These are phyloP conservation scores for Diplocarpon mali DNA, from an alignment of 2,329 filamentous ascomycete species.

Conservation along the genomic window DNA sequence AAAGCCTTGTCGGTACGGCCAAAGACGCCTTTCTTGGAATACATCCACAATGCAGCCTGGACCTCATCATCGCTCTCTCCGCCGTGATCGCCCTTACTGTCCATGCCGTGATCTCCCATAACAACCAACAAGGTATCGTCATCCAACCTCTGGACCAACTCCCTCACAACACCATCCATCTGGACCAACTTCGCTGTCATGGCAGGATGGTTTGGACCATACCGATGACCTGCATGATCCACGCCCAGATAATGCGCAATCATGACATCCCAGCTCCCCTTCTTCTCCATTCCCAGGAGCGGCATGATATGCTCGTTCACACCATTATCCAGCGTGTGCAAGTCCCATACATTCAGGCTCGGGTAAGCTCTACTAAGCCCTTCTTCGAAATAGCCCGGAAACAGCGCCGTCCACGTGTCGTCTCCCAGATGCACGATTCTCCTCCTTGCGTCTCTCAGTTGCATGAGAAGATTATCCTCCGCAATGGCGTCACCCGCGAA, in stretches of 20 bases:
- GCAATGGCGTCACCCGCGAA: slow-evolving; percentile 94
- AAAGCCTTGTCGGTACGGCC: slow-evolving; percentile 58
- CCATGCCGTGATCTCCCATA: slow-evolving; percentile 99
- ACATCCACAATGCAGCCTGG: slow-evolving; percentile 95
- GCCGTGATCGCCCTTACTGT: slow-evolving; percentile 93
- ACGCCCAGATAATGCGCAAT: slow-evolving; percentile 92
- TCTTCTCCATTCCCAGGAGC: slow-evolving; percentile 54
- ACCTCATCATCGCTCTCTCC: slow-evolving; percentile 96
- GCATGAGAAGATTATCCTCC: slow-evolving; percentile 69
- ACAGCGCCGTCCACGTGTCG: slow-evolving; percentile 91
- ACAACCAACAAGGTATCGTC: slow-evolving; percentile 82
- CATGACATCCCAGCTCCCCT: slow-evolving; percentile 78
- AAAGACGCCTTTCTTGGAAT: slow-evolving; percentile 78
- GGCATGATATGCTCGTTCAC: slow-evolving; percentile 87
- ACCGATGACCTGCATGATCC: slow-evolving; percentile 92
- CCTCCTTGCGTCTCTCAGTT: slow-evolving; percentile 54
- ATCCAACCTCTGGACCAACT: slow-evolving; percentile 62
- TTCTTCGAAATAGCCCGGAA: slow-evolving; percentile 84
- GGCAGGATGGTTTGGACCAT: slow-evolving; percentile 82
- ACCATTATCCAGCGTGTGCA: slow-evolving; percentile 93
- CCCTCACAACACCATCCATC: slow-evolving; percentile 73
- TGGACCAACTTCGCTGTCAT: slow-evolving; percentile 86
- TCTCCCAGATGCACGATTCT: slow-evolving; percentile 91
- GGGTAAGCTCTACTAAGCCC: slow-evolving; percentile 84
- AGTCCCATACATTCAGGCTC: slow-evolving; percentile 96